phyloP scores from a whole-genome alignment of 2,329 filamentous ascomycete genomes.

The Plenodomus biglobosus region DNA sequence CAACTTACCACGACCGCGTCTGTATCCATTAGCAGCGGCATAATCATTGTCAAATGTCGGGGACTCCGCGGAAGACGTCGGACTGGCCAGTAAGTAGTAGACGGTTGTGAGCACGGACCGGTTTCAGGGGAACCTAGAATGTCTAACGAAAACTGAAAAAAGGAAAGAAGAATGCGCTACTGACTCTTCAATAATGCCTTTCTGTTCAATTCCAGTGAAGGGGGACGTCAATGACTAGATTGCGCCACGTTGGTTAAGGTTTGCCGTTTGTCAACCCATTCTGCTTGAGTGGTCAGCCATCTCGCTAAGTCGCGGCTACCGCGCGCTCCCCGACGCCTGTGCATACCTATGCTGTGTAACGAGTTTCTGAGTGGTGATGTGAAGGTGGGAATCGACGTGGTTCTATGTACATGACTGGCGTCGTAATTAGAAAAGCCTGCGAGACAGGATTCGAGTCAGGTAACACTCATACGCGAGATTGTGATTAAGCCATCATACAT shows the following conservation, averaged over 20 bases:
- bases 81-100: neutral
- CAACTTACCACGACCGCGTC: conserved; percentile 3
- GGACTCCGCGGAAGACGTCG: neutral
- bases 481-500: neutral
- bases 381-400: neutral
- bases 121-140: neutral
- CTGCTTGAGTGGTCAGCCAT: too few species aligned
- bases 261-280: too few species aligned
- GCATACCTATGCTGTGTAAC: too few species aligned
- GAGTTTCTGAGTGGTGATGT: too few species aligned
- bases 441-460: neutral
- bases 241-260: too few species aligned
- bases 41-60: neutral
- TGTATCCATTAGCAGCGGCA: neutral
- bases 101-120: neutral
- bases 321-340: too few species aligned
- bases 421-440: neutral
- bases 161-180: neutral
- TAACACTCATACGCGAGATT: neutral
- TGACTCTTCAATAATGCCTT: neutral
- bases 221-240: too few species aligned
- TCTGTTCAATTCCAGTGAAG: too few species aligned
- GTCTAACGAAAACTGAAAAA: neutral
- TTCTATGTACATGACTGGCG: neutral
- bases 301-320: too few species aligned